A percentile compares a stretch with the other conserved stretches of the same genome.
Conservation (phyloP, 164 flowering plant species). For the Brasenia schreberi region DNA sequence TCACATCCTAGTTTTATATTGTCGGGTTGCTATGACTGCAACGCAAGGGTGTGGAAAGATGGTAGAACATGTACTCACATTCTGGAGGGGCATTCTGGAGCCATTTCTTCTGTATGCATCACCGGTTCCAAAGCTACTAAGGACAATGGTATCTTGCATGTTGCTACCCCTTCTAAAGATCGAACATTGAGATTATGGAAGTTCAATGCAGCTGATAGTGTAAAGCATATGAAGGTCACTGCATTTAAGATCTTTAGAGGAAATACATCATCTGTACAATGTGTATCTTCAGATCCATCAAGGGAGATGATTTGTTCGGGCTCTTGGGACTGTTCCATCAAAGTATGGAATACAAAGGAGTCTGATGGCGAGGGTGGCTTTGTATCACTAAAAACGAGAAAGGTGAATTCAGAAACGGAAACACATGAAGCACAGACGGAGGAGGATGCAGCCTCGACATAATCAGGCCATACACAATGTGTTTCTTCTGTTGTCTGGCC, state of each 20-base stretch:
- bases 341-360: slow-evolving; percentile 56
- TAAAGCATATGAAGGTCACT: slow-evolving; percentile 18
- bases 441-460: slow-evolving; percentile 66
- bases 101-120: slow-evolving; percentile 55
- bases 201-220: slow-evolving; percentile 38
- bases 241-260: slow-evolving; percentile 62
- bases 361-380: slow-evolving; percentile 32
- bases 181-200: slow-evolving; percentile 79
- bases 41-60: slow-evolving; percentile 19
- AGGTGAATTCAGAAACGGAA: slow-evolving; percentile 20
- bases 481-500: slow-evolving; percentile 88
- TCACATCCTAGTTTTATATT: slow-evolving; percentile 9
- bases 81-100: slow-evolving; percentile 68
- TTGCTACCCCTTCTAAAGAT: slow-evolving; percentile 92
- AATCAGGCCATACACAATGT: slow-evolving; percentile 83
- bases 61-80: slow-evolving; percentile 66
- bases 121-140: slow-evolving; percentile 26
- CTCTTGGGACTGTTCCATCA: slow-evolving; percentile 83
- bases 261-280: slow-evolving; percentile 61
- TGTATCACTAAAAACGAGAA: slow-evolving; percentile 71
- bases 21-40: too few relatives aligned
- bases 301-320: slow-evolving; percentile 85
- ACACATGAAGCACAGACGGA: slow-evolving; percentile 39
- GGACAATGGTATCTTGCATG: slow-evolving; percentile 8
- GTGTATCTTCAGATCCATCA: slow-evolving; percentile 53